These are phyloP conservation scores for Lomentospora prolificans DNA, from an alignment of 2,329 filamentous ascomycete species.

Conservation along the genomic window DNA sequence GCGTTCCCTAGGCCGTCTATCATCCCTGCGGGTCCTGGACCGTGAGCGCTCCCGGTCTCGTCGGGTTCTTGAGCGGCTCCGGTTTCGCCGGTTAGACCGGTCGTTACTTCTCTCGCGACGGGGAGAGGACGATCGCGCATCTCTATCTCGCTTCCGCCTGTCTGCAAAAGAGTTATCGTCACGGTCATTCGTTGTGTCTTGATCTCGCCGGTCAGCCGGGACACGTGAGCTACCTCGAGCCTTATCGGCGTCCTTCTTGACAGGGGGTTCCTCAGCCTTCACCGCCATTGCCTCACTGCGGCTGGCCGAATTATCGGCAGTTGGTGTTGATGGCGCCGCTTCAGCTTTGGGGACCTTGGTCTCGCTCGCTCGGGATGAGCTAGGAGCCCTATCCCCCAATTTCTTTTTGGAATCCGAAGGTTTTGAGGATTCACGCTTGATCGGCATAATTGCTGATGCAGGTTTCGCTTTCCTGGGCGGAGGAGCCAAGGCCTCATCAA, in stretches of 20 bases:
- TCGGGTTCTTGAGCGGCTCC: slow-evolving; percentile 3
- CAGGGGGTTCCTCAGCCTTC: not conserved
- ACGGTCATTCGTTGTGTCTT: slow-evolving; percentile 17
- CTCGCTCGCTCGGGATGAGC: slow-evolving; percentile 17
- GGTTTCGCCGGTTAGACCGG: not conserved
- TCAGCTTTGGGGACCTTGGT: slow-evolving; percentile 17
- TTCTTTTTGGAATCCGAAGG: slow-evolving; percentile 20
- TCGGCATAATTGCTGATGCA: slow-evolving; percentile 49
- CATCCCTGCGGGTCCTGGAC: slow-evolving; percentile 15
- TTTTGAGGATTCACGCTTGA: slow-evolving; percentile 35
- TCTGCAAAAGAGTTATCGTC: slow-evolving; percentile 23
- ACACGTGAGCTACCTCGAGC: not conserved
- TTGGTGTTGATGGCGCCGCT: not conserved
- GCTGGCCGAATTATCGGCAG: not conserved
- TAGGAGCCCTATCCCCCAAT: slow-evolving; percentile 15
- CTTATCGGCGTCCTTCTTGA: not conserved
- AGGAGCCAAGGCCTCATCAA: slow-evolving; percentile 45
- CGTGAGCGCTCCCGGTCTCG: slow-evolving; percentile 21
- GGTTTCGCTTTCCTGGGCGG: slow-evolving; percentile 43
- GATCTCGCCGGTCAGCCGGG: slow-evolving; percentile 18
- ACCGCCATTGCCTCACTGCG: not conserved
- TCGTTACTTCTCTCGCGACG: slow-evolving; percentile 17
- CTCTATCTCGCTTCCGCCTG: slow-evolving; percentile 20
- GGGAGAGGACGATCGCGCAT: slow-evolving; percentile 27
- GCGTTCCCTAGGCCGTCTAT: slow-evolving; percentile 7